A percentile compares a stretch with the other conserved stretches of the same genome.
Conservation (phyloP, 192 early-diverging fungal species). For the Gryganskiella cystojenkinii region DNA sequence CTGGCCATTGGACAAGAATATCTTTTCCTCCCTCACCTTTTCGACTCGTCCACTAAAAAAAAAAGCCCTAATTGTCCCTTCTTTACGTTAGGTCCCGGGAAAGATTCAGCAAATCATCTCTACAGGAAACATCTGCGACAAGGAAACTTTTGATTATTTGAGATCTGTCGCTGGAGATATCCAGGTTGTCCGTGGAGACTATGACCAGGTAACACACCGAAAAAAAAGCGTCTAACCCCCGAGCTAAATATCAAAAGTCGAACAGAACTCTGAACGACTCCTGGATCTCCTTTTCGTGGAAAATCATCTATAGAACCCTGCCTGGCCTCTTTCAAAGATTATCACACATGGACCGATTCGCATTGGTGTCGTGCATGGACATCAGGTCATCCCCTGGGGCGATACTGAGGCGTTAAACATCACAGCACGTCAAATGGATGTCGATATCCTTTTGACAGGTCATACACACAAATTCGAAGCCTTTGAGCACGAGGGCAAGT, state of each 20-base stretch:
- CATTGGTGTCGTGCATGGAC: slow-evolving; percentile 88
- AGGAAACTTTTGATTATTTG: slow-evolving; percentile 90
- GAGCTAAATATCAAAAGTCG: not conserved
- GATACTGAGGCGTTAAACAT: slow-evolving; percentile 77
- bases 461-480: slow-evolving; percentile 93
- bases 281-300: too few relatives aligned
- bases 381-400: slow-evolving; percentile 86
- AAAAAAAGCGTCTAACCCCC: not conserved
- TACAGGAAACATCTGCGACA: slow-evolving; percentile 89
- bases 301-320: slow-evolving; percentile 52
- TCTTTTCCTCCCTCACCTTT: too few relatives aligned
- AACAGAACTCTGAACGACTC: too few relatives aligned
- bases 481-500: slow-evolving; percentile 90
- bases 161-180: slow-evolving; percentile 83
- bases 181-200: slow-evolving; percentile 83
- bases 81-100: slow-evolving; percentile 74
- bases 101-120: slow-evolving; percentile 97
- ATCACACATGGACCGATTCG: slow-evolving; percentile 70
- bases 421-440: slow-evolving; percentile 89
- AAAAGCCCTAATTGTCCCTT: not conserved
- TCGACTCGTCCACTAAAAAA: too few relatives aligned
- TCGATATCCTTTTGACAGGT: slow-evolving; percentile 90
- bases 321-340: slow-evolving; percentile 73
- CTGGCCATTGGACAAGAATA: too few relatives aligned
- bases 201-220: slow-evolving; percentile 80